Base-by-base conservation (phyloP, 2,329 filamentous ascomycete species). In the Talaromyces verruculosus region DNA sequence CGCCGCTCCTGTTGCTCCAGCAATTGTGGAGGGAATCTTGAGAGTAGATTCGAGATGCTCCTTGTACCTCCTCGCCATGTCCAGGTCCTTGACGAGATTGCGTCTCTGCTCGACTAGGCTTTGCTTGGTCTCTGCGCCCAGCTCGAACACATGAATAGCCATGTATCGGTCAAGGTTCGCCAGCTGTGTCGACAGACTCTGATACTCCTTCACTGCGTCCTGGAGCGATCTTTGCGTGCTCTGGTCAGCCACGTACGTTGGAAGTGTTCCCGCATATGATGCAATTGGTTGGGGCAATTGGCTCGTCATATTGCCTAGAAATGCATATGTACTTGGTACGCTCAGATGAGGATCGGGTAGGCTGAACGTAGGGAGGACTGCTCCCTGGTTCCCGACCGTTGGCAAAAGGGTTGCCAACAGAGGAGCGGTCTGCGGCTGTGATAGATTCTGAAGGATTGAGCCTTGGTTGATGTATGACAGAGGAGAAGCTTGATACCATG, bases 111-210 rank as follows among this genome's bases (percentile, higher is more conserved):
- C 74, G 55, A 79, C 76, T 25, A 79, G 68, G 8, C 71, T 64
- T 28, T 74, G 72, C 61, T 78, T 78, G 17, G 73, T 73, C 8
- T 69, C 67, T n/a, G 72, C 70, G 33, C 75, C 75, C 51, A 79
- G 71, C 62, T 79, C 73, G 70, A 76, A 78, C 19, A 72, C 72
- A 67, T 79, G 74, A 49, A 80, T 67, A 5, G 78, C 78, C 68
- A 78, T 75, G 57, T 79, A 75, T 62, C 76, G 75, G 53, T 80
- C 78, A 28, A 80, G 69, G 43, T 72, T 74, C 6, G 73, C 71
- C 15, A 80, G 73, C 58, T 79, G 71, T 6, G 71, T 67, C 15
- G 74, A 74, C 22, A 79, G 68, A 25, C 64, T 68, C 28, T 75
- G 73, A 61, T 73, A 71, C 41, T 75, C 73, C 57, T 72, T 73